phyloP scores from a whole-genome alignment of 2,329 filamentous ascomycete genomes.

The Westerdykella aurantiaca region DNA sequence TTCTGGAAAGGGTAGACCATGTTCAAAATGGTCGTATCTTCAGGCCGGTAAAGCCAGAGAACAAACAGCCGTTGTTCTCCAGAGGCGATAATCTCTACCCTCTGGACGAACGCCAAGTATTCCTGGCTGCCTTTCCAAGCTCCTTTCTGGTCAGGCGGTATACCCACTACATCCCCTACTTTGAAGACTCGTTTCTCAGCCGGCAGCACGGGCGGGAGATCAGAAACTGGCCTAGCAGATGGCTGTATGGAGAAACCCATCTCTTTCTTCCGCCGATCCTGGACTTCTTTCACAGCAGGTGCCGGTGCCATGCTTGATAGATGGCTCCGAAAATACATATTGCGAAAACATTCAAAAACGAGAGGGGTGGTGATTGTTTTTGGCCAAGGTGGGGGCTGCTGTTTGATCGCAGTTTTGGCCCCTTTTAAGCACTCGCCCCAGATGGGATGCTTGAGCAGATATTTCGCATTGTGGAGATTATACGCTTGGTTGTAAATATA shows the following conservation, averaged over 20 bases:
- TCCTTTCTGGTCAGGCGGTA: conserved; percentile 45
- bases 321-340: conserved; percentile 55
- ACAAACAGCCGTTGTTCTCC: conserved; percentile 52
- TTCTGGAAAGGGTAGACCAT: conserved; percentile 65
- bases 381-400: conserved; percentile 13
- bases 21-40: conserved; percentile 63
- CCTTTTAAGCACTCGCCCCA: conserved; percentile 47
- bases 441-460: conserved; percentile 39
- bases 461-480: conserved; percentile 41
- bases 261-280: conserved; percentile 8
- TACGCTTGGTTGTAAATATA: conserved; percentile 63
- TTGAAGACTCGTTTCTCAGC: conserved; percentile 15
- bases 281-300: conserved; percentile 4
- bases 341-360: conserved; percentile 57
- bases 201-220: no score
- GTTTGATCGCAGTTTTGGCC: conserved; percentile 5
- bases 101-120: conserved; percentile 68
- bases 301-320: conserved; percentile 36
- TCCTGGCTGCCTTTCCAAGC: conserved; percentile 54
- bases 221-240: no score
- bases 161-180: conserved; percentile 47
- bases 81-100: conserved; percentile 22
- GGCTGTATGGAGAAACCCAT: conserved; percentile 15
- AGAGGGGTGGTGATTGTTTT: conserved; percentile 66
- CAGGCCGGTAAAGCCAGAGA: conserved; percentile 67